These are phyloP conservation scores for Vanilla planifolia DNA, from an alignment of 106 monocot species.

Conservation along the genomic window DNA sequence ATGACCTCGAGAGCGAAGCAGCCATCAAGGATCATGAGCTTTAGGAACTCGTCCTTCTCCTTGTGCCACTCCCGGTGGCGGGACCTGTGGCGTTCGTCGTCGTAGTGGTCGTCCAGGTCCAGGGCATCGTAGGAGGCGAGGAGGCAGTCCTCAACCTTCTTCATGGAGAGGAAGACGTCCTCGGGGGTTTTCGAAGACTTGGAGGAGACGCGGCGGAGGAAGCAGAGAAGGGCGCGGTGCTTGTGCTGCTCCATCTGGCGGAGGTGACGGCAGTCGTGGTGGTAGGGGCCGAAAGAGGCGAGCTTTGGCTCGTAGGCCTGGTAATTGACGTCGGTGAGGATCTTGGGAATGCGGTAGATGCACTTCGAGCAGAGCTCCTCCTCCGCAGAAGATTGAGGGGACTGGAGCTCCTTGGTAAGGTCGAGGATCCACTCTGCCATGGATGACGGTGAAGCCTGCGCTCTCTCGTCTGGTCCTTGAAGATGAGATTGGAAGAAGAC, in stretches of 20 bases:
- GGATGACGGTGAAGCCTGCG: too few species aligned
- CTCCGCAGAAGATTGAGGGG: background rate
- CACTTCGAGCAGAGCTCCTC: background rate
- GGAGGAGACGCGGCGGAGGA: background rate
- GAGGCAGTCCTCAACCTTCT: background rate
- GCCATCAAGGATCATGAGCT: background rate
- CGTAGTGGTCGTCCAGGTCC: background rate
- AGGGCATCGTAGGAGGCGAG: background rate
- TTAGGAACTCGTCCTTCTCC: background rate
- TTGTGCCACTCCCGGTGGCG: background rate
- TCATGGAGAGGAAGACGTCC: background rate
- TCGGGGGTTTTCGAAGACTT: background rate
- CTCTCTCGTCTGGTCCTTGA: too few species aligned
- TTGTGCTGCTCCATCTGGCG: conserved; percentile 4
- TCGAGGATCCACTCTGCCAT: conserved; percentile 4
- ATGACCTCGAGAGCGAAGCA: conserved; percentile 1
- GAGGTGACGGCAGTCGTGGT: background rate
- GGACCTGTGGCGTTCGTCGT: background rate
- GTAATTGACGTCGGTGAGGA: conserved; percentile 6
- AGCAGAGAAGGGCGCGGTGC: background rate
- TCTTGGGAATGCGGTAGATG: conserved; percentile 10
- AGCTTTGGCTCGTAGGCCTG: conserved; percentile 2
- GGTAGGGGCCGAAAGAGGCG: background rate
- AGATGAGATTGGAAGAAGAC: too few species aligned
- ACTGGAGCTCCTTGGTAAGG: background rate